Evolutionary conservation across 2,329 filamentous ascomycete genomes (phyloP), one percentile per base, ranked within the genome.

Genomic region (Pseudofabraea citricarpa): DNA sequence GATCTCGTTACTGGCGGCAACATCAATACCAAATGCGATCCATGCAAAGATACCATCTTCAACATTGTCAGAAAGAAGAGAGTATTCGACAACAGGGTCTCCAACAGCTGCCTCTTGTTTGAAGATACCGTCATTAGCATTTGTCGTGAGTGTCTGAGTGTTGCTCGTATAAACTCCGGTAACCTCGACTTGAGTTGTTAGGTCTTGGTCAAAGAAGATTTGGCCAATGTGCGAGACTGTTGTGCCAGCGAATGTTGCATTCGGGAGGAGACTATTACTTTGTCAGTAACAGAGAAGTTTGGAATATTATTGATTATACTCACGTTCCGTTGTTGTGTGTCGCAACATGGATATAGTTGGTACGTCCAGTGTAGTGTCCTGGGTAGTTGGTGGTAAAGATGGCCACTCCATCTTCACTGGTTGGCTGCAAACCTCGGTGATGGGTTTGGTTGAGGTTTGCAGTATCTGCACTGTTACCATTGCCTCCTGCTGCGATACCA

Each of bases 191-290:
- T 65, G 49, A 20, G 54, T 53, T 51, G 78, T 71, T 8, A 85
- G 71, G 49, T 69, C 66, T 57, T 83, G 74, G 58, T 83, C 78
- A 58, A 81, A 80, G 69, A 80, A 85, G 40, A 81, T 56, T 58
- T 86, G 81, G 15, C 81, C 80, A 29, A 83, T 70, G 62, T 85
- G 79, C 6, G 74, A 71, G 45, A 76, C 70, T 40, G 63, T 67
- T 13, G 68, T 67, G 47, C 69, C 73, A 31, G 63, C 60, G 48
- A 77, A 75, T 42, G 72, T 74, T 55, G 73, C 53, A 56, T 72
- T 72, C 16, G 56, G 35, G 27, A 37, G 35, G n/a, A 37, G 19
- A 22, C 35, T 37, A 37, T 37, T 24, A n/a, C n/a, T 22, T 12
- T 12, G n/a, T 24, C 19, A 37, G 19, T 8, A 37, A 15, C 16